Base-by-base conservation (phyloP, 2,329 filamentous ascomycete genomes). In the Gaeumannomyces tritici region DNA sequence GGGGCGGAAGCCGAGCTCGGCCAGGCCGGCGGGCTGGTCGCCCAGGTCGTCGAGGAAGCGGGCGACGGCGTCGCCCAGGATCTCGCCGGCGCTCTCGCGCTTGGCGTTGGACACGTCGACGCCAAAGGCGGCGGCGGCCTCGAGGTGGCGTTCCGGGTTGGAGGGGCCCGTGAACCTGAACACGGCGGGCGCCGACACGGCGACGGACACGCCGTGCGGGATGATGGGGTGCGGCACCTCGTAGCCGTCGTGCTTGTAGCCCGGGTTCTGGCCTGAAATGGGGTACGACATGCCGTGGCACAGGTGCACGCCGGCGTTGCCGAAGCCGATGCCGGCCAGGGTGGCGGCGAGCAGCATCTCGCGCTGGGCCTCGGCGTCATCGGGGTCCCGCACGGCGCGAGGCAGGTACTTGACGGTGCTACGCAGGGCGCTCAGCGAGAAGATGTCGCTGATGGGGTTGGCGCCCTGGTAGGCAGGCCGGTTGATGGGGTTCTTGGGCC, bases 371-470 rank as follows among this genome's bases (percentile, higher is more conserved):
- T 98, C 95, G 64, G 85, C 81, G 73, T 99, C 95, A 42, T 96
- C 92, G 0, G 93, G 92, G 69, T 98, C 90, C 63, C 83, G 87
- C 3, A 96, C 90, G 0, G 92, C 89, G 62, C 93, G 86, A 0
- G 93, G 95, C 0, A 99, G 86, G 71, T 97, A 99, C 76, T 96
- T 93, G 66, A 97, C 86, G 0, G 93, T 96, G 69, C 85, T 84
- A 33, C 85, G 83, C 7, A 99, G 83, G 0, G 95, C 93, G 68
- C 90, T 88, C 26, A 99, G 81, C 4, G 91, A 96, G 79, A 99
- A 99, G 67, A 99, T 93, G 73, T 99, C 95, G 56, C 90, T 96
- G 69, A 99, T 99, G 2, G 95, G 95, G 73, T 99, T 99, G 8
- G 95, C 92, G 55, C 95, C 95, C 75, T 99, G 95, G 72, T 99